A percentile compares a stretch with the other conserved stretches of the same genome.
These are phyloP conservation scores for Lactarius hengduanensis DNA, from an alignment of 768 basidiomycete species.

Conservation along the genomic window DNA sequence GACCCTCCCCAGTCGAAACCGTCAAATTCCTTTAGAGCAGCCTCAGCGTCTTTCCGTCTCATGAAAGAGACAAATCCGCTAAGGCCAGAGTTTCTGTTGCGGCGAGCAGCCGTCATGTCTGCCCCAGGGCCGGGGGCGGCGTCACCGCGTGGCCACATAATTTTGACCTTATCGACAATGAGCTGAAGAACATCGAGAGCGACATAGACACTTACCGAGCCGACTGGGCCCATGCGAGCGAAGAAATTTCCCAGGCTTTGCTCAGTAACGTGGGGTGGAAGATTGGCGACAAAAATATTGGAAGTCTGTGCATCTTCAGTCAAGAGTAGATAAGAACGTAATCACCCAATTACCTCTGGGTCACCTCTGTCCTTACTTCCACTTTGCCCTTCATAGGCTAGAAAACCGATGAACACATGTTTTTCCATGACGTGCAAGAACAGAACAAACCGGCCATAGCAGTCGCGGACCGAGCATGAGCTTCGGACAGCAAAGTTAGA, in stretches of 20 bases:
- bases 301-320: slow-evolving; percentile 61
- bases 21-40: slow-evolving; percentile 84
- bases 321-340: slow-evolving; percentile 2
- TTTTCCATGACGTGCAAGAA: neutral
- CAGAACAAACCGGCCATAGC: slow-evolving; percentile 75
- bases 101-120: slow-evolving; percentile 71
- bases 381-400: slow-evolving; percentile 87
- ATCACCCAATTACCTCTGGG: slow-evolving; percentile 56
- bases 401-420: slow-evolving; percentile 7
- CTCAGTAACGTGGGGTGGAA: slow-evolving; percentile 86
- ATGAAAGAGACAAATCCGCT: slow-evolving; percentile 98
- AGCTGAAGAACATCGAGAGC: slow-evolving; percentile 9
- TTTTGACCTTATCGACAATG: slow-evolving; percentile 63
- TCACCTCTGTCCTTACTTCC: slow-evolving; percentile 90
- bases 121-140: slow-evolving; percentile 62
- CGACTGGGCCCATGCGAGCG: slow-evolving; percentile 89
- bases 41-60: slow-evolving; percentile 89
- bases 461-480: slow-evolving; percentile 76
- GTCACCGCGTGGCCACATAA: slow-evolving; percentile 98
- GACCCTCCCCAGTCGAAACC: slow-evolving; percentile 95
- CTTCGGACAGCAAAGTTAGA: slow-evolving; percentile 33
- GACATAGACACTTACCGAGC: slow-evolving; percentile 57
- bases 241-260: slow-evolving; percentile 86
- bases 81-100: slow-evolving; percentile 70
- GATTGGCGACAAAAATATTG: slow-evolving; percentile 93